Conservation (phyloP, 2,329 filamentous ascomycete genomes). For the Pseudogymnoascus sp. region DNA sequence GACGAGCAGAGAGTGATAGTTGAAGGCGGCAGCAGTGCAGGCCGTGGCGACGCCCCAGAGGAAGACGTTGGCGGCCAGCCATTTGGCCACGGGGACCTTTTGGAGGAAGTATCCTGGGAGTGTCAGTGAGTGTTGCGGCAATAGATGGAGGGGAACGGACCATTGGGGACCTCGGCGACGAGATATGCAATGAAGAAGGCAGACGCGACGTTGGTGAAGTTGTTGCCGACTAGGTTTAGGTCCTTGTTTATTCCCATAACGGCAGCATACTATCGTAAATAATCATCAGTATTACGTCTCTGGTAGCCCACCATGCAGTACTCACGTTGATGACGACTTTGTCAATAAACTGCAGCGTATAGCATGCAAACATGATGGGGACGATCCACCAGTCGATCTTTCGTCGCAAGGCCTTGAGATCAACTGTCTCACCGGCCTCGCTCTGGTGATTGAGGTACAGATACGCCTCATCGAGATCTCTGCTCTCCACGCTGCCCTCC, state of each 20-base stretch:
- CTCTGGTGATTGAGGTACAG: constrained; percentile 31
- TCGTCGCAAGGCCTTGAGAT: constrained; percentile 41
- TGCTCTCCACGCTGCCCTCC: neutral
- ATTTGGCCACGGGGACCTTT: constrained; percentile 52
- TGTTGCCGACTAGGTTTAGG: constrained; percentile 47
- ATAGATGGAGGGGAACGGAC: constrained; percentile 30
- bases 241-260: constrained; percentile 56
- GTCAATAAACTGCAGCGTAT: constrained; percentile 57
- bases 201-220: constrained; percentile 56
- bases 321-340: constrained; percentile 56
- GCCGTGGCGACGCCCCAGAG: constrained; percentile 52
- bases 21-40: constrained; percentile 44
- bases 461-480: constrained; percentile 38
- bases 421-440: constrained; percentile 26
- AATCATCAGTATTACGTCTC: neutral
- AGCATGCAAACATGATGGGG: constrained; percentile 54
- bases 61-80: constrained; percentile 50
- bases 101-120: constrained; percentile 49
- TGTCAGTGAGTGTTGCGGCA: neutral
- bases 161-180: constrained; percentile 52
- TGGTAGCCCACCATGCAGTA: constrained; percentile 7
- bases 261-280: constrained; percentile 46
- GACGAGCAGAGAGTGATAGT: constrained; percentile 46
- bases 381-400: constrained; percentile 53
- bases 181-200: constrained; percentile 56